Evolutionary conservation across 2,329 filamentous ascomycete genomes (phyloP), one percentile per base, ranked within the genome.

Genomic region (Albophoma yamanashiensis): DNA sequence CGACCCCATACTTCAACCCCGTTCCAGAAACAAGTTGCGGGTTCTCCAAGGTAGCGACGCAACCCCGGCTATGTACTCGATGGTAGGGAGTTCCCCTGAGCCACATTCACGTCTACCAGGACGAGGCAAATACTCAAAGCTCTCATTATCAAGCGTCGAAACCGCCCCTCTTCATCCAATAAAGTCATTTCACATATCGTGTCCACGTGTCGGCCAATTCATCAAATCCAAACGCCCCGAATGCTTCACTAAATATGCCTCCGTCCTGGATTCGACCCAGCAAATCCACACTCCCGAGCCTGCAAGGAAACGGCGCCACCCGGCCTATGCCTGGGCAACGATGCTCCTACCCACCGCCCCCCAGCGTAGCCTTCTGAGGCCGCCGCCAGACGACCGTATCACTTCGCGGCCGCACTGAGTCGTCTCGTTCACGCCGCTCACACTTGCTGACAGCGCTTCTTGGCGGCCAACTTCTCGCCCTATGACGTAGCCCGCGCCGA

Each of bases 401-500:
- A 83, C 77, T 63, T 85, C 82, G 39, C 76, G 72, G 8, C 82
- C 79, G 63, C 82, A 84, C 5, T 75, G 78, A 3, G 78, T 75
- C 25, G 77, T 74, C 8, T 77, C 73, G 63, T 80, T 79, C 58
- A 78, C 72, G 40, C 73, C 73, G 55, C 74, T 70, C 50, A 76
- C 68, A 47, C 77, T 70, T 20, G 74, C 75, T 12, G 73, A 73
- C n/a, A 81, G 69, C 15, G 75, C 70, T 67, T 89, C 85, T 64
- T 87, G 82, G 40, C 82, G 78, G 3, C 86, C 86, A 31, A 86
- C 84, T 65, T 89, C 86, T 34, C 85, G 77, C 6, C 86, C 86
- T 61, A 88, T 84, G 31, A 87, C 85, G 66, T 87, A 88, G 14
- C 86, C 86, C 11, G 86, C 86, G 3, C 86, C 84, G 64, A 89